Evolutionary conservation across 768 basidiomycete species (phyloP), one percentile per base, ranked within the genome.

Genomic region (Pisolithus orientalis): DNA sequence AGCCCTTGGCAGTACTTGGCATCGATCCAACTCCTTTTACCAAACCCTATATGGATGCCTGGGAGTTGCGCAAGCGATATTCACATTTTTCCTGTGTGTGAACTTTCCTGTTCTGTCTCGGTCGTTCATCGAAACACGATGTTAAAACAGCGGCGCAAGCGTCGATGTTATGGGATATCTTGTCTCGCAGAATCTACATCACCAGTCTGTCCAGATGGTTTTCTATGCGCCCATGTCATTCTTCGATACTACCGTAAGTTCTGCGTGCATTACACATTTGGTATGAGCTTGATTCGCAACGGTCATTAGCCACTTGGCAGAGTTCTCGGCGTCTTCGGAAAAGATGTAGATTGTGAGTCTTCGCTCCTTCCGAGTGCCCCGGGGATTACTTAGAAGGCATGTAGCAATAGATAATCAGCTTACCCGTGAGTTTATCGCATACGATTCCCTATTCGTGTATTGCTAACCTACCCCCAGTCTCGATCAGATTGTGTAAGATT

Each of bases 141-240:
- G 6, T 24, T 13, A 38, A 9, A 54, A 24, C 45, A 82, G 81
- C 40, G 82, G 82, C 5, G 64, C 75, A 13, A 68, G 70, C 4
- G 76, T 83, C 57, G 83, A 84, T 52, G 65, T 77, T n/a, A 71
- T 86, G 63, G 78, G 80, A 0, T 78, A 74, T 60, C 72, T 76
- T 50, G 83, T 82, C 4, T 85, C 85, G 1, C 74, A 74, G 53
- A 83, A 81, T 54, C 67, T 90, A 2, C 85, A 90, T 60, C 72
- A 77, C 47, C 63, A 72, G 43, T 78, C 83, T 0, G 71, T 85
- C 24, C 65, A 65, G 25, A 77, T 80, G 49, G 74, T 86, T 24
- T 82, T 86, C 61, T 76, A 79, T 62, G 85, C 87, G 0, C 86
- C 86, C 0, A 87, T 86, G 82, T 75, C 80, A 2, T 88, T 87